Base-by-base conservation (phyloP, 148 eudicot genomes). In the Selenicereus undatus region DNA sequence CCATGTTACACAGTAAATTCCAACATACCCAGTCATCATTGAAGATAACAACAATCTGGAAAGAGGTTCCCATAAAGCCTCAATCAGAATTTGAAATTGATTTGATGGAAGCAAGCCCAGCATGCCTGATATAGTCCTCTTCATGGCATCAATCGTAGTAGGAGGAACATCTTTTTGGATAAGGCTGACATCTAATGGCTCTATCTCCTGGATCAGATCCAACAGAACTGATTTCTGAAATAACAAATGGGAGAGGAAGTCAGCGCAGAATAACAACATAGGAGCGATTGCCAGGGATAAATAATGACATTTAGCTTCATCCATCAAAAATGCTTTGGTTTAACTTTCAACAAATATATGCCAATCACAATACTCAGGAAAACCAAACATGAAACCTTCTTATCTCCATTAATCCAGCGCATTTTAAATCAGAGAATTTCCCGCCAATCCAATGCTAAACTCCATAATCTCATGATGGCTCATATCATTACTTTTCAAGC, bases 61-160 rank as follows among this genome's bases (percentile, higher is more conserved):
- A 62, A 95, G 97, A 54, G 99, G 97, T 78, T 90, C 97, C 97
- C 97, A 95, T 45, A 92, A 78, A 65, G 99, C 97, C 86, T 95
- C 99, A 78, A 95, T 83, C 52, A 78, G 87, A 76, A 95, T 94
- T 84, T 93, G 97, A 88, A 95, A 95, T 80, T 91, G 97, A 83
- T 89, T 91, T 12, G 99, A 95, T n/a, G 99, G 99, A 84, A 95
- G 95, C 83, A 95, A 89, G 43, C 97, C 99, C 77, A 93, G 84
- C 97, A 95, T 95, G 77, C 99, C 93, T 2, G 97, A 95, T 83
- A 95, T 91, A 45, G 99, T 95, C 89, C 99, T 90, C 90, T 95
- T 95, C 92, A 95, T 95, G 68, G 99, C 99, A 89, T 95, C 99
- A 66, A 93, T 84, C 51, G 99, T 95, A 69, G 91, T 88, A 43